phyloP scores from a whole-genome alignment of 2,329 filamentous ascomycete genomes.

The Fusarium begoniae region DNA sequence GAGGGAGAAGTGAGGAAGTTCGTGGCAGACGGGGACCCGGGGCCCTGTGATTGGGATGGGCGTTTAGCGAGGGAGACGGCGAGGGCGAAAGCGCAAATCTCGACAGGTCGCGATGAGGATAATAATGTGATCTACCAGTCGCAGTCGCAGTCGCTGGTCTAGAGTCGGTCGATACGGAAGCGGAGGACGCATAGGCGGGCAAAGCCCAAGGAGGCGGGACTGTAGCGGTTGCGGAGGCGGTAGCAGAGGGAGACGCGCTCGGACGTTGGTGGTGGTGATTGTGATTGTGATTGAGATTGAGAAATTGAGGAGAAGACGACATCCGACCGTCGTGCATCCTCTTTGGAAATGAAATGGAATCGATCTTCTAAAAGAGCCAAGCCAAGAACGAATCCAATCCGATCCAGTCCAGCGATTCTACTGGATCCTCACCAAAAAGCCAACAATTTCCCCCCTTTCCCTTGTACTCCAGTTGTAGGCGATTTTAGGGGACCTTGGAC shows the following conservation, averaged over 20 bases:
- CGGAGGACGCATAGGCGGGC: slow-evolving; percentile 24
- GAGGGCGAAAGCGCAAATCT: slow-evolving; percentile 27
- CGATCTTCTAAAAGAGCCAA: slow-evolving; percentile 2
- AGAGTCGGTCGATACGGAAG: slow-evolving; percentile 33
- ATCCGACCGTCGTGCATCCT: slow-evolving; percentile 43
- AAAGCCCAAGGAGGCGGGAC: slow-evolving; percentile 36
- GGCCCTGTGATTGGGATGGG: slow-evolving; percentile 41
- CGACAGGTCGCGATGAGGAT: slow-evolving; percentile 28
- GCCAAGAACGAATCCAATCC: not conserved
- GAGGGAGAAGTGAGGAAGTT: slow-evolving; percentile 56
- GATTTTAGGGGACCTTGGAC: slow-evolving; percentile 32
- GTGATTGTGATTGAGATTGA: slow-evolving; percentile 5
- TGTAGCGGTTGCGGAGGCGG: slow-evolving; percentile 29
- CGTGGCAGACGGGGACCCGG: slow-evolving; percentile 50
- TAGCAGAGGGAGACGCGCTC: slow-evolving; percentile 25
- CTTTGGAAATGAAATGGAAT: slow-evolving; percentile 15
- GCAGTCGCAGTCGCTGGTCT: slow-evolving; percentile 4
- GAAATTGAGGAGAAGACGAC: slow-evolving; percentile 28
- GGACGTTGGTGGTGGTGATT: slow-evolving; percentile 18
- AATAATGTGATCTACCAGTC: slow-evolving; percentile 7
- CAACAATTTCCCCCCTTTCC: slow-evolving; percentile 42
- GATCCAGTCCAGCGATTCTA: slow-evolving; percentile 30
- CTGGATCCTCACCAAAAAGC: slow-evolving; percentile 34
- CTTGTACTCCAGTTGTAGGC: slow-evolving; percentile 18
- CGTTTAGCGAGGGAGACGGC: slow-evolving; percentile 32